Evolutionary conservation across 2,329 filamentous ascomycete species (phyloP), one percentile per base, ranked within the genome.

Genomic region (Neofusicoccum ribis): DNA sequence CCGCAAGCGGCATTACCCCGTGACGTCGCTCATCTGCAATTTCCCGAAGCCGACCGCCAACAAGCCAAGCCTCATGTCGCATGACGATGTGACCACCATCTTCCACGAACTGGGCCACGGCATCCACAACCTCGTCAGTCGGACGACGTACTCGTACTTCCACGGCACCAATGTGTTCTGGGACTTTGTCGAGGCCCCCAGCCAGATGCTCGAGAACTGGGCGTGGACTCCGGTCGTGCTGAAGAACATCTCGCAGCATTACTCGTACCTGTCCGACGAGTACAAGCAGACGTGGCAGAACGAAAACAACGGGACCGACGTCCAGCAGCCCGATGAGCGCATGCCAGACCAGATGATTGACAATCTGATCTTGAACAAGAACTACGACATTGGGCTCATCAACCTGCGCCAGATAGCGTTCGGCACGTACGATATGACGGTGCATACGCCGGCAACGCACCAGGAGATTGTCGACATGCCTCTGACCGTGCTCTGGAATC

Each of bases 1-100:
- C 67, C 91, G 90, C 67, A 88, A 86, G 41, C 85, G 90, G 62
- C 84, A 88, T 65, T 93, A 92, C 75, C 91, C 91, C 5, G 89
- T 89, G 1, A 94, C 91, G 0, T 89, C 91, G 1, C 82, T 94
- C 14, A 90, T 94, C 11, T 94, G 91, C 84, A 94, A 93, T 79
- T 93, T 94, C 76, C 91, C 88, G 74, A 93, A 93, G 78, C 89
- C 91, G 2, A 91, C 89, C 1, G 81, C 86, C 11, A 89, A 85
- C 73, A 92, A 92, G 77, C 91, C 91, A 3, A 91, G 88, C 23
- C 83, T 94, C 2, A 84, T 94, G 46, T 93, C 93, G 82, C 91
- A 94, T 72, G 88, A 91, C 64, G 91, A 94, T 76, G 90, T 93
- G 2, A 88, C 92, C 11, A 93, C 91, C 0, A 84, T 94, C 9